phyloP scores from a whole-genome alignment of 495 filamentous ascomycete genomes.

The Hypoxylon trugodes region DNA sequence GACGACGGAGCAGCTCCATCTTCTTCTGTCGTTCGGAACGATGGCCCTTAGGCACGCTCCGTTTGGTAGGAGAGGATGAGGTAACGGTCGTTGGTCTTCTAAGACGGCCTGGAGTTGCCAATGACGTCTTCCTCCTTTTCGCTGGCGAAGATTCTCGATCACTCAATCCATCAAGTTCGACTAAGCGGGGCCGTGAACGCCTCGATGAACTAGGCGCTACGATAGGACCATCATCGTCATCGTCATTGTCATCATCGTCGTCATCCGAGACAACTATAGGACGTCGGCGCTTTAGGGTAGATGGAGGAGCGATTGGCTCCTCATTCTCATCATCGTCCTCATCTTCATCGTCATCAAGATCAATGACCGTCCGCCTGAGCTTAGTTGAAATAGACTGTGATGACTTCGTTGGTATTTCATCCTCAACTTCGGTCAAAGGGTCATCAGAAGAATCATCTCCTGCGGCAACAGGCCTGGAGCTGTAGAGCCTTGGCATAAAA shows the following conservation, averaged over 20 bases:
- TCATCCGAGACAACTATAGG: conserved; percentile 17
- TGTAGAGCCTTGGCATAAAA: conserved; percentile 27
- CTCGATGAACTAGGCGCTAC: conserved; percentile 18
- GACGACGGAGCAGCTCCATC: conserved; percentile 64
- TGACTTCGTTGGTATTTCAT: conserved; percentile 15
- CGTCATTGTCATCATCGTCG: conserved; percentile 42
- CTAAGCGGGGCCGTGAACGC: not conserved
- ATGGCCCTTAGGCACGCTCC: conserved; percentile 23
- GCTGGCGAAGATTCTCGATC: conserved; percentile 24
- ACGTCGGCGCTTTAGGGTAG: conserved; percentile 24
- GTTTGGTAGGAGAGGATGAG: conserved; percentile 33
- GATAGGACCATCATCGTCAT: conserved; percentile 43
- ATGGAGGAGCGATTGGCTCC: conserved; percentile 11
- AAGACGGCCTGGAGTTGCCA: conserved; percentile 29
- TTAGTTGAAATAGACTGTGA: conserved; percentile 42
- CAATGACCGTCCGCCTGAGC: conserved; percentile 23
- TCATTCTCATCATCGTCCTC: conserved; percentile 14
- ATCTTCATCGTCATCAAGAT: conserved; percentile 25
- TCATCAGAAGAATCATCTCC: conserved; percentile 32
- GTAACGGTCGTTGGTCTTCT: conserved; percentile 13
- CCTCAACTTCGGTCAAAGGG: conserved; percentile 23
- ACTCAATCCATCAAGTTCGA: conserved; percentile 37
- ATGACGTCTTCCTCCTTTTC: conserved; percentile 35
- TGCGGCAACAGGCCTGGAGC: not conserved
- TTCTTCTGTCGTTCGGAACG: conserved; percentile 45